A percentile compares a stretch with the other conserved stretches of the same genome.
phyloP scores from a whole-genome alignment of 2,329 filamentous ascomycete genomes.

The Mollisia scopiformis region DNA sequence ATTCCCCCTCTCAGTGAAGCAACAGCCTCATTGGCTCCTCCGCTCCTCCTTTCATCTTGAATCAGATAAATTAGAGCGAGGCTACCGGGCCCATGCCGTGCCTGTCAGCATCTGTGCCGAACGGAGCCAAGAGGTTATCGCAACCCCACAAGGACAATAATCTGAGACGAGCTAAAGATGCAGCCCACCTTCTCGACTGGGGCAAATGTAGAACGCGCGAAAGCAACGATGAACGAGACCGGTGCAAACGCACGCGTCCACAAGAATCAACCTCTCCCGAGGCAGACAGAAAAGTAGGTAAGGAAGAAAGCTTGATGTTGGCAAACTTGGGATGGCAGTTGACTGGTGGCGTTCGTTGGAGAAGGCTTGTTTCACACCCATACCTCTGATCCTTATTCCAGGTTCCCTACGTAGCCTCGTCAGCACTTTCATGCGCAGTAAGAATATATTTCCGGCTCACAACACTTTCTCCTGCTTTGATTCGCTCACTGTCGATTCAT shows the following conservation, averaged over 20 bases:
- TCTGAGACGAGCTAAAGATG: background rate
- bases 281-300: too few relatives aligned
- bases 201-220: too few relatives aligned
- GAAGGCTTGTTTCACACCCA: conserved; percentile 12
- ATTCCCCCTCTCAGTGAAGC: background rate
- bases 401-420: conserved; percentile 1
- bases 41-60: background rate
- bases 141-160: background rate
- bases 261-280: too few relatives aligned
- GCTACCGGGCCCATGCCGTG: background rate
- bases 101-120: background rate
- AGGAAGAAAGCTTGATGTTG: conserved; percentile 11
- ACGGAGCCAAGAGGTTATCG: background rate
- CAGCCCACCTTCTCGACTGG: conserved; percentile 5
- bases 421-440: background rate
- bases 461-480: background rate
- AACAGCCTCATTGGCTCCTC: background rate
- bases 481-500: conserved; percentile 1
- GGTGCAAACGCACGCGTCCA: conserved; percentile 3
- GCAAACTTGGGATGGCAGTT: background rate
- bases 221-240: too few relatives aligned
- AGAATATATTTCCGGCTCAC: background rate
- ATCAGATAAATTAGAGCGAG: conserved; percentile 2
- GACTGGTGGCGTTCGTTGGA: background rate
- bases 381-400: conserved; percentile 5